Percentiles rank a stretch among this genome's conserved stretches.
These are phyloP conservation scores for Sanghuangporus sanghuang DNA, from an alignment of 1,284 basidiomycete genomes.

Conservation along the genomic window DNA sequence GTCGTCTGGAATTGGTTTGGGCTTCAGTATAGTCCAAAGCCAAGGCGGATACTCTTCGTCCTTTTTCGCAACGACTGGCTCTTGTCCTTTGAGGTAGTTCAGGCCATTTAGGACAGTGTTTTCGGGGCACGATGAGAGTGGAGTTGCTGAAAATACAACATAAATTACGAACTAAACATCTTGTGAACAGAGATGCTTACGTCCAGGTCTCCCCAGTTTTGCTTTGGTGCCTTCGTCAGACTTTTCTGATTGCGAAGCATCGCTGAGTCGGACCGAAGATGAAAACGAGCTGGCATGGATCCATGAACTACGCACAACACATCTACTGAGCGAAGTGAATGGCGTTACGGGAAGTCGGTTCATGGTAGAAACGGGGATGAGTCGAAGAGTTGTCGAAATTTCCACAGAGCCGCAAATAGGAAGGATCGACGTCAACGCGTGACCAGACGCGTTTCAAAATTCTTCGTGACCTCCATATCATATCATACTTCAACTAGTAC, in stretches of 20 bases:
- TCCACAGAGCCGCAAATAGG: neutral
- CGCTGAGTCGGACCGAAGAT: neutral
- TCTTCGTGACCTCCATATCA: too few relatives aligned
- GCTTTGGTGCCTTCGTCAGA: neutral
- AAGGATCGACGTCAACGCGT: neutral
- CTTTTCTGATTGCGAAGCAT: neutral
- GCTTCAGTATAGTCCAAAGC: conserved; percentile 77
- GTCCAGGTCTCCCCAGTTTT: neutral
- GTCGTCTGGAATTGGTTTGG: conserved; percentile 55
- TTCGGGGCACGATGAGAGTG: conserved; percentile 54
- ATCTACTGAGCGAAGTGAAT: neutral
- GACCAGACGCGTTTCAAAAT: neutral
- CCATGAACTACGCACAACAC: neutral
- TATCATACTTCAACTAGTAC: too few relatives aligned
- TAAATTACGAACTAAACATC: neutral
- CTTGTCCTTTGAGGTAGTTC: conserved; percentile 80
- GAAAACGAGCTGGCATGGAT: neutral
- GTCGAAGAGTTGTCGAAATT: neutral
- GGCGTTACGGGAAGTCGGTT: too few relatives aligned
- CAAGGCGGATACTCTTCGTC: conserved; percentile 88
- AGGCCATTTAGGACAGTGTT: conserved; percentile 74
- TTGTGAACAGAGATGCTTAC: neutral
- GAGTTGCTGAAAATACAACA: conserved; percentile 18
- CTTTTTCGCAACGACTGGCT: conserved; percentile 71
- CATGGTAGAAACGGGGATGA: neutral